phyloP scores from a whole-genome alignment of 495 filamentous ascomycete species.

The Lasiosphaeriaceae sp. region DNA sequence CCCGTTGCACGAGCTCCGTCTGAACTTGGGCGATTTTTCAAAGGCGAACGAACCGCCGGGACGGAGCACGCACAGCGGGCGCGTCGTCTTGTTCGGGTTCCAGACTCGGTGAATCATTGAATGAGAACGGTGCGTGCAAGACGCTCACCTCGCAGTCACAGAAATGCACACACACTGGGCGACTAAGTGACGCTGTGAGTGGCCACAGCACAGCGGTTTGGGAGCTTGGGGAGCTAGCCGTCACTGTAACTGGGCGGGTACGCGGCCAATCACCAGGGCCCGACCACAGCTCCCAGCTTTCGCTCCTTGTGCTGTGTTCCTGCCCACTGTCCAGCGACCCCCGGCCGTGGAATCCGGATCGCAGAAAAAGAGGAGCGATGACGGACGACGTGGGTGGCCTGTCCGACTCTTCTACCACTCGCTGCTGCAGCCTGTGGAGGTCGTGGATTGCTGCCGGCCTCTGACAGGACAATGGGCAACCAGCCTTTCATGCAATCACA shows the following conservation, averaged over 20 bases:
- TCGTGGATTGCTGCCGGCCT: slow-evolving; percentile 9
- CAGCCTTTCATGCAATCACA: slow-evolving; percentile 16
- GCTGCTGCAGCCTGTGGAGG: background rate
- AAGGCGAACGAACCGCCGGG: background rate
- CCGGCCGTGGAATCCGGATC: slow-evolving; percentile 8
- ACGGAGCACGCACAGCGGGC: too few species aligned
- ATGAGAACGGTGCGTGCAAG: background rate
- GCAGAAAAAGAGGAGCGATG: background rate
- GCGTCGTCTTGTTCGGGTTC: too few species aligned
- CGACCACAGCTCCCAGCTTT: slow-evolving; percentile 16
- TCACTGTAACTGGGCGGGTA: slow-evolving; percentile 43
- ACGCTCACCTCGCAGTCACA: background rate
- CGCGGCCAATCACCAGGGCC: slow-evolving; percentile 36
- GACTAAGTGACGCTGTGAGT: slow-evolving; percentile 5
- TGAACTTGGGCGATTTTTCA: too few species aligned
- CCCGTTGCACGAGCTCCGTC: background rate
- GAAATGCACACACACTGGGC: background rate
- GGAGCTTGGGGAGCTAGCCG: slow-evolving; percentile 11
- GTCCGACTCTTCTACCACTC: background rate
- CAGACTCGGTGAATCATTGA: too few species aligned
- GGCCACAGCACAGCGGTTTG: slow-evolving; percentile 7
- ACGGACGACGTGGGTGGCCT: background rate
- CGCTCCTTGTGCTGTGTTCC: background rate
- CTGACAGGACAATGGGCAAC: slow-evolving; percentile 22
- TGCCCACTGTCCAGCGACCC: slow-evolving; percentile 3